A percentile compares a stretch with the other conserved stretches of the same genome.
Evolutionary conservation across 148 eudicot genomes (phyloP).

Genomic region (Spergularia bocconei): DNA sequence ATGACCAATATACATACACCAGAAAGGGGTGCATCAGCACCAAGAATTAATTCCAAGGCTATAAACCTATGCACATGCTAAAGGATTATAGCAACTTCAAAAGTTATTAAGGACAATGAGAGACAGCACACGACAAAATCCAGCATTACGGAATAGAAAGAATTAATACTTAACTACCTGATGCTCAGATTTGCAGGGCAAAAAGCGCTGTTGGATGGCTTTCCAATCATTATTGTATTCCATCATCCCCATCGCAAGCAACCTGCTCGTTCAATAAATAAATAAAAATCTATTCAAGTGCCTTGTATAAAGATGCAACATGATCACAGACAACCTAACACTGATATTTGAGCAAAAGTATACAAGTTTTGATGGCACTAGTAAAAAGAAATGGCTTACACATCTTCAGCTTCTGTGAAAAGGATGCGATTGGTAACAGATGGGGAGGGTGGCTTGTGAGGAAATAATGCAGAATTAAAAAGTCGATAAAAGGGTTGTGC

Average conservation of each 20-base stretch:
- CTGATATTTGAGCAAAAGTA: neutral
- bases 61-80: neutral
- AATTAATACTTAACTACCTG: constrained; percentile 46
- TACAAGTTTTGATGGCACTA: neutral
- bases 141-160: neutral
- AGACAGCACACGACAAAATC: neutral
- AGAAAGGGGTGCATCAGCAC: neutral
- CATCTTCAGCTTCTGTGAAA: constrained; percentile 94
- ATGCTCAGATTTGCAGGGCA: constrained; percentile 92
- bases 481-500: constrained; percentile 65
- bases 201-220: constrained; percentile 78
- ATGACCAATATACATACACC: neutral
- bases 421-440: constrained; percentile 72
- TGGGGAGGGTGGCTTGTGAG: constrained; percentile 79
- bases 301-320: constrained; percentile 4
- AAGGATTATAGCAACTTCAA: neutral
- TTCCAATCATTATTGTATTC: constrained; percentile 93
- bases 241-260: constrained; percentile 86
- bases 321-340: neutral
- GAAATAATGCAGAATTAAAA: constrained; percentile 79
- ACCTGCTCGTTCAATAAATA: constrained; percentile 43
- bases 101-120: neutral
- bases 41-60: neutral
- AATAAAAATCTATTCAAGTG: neutral
- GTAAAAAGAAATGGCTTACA: constrained; percentile 48